Evolutionary conservation across 2,329 filamentous ascomycete genomes (phyloP).

Genomic region (Mollisia scopiformis): DNA sequence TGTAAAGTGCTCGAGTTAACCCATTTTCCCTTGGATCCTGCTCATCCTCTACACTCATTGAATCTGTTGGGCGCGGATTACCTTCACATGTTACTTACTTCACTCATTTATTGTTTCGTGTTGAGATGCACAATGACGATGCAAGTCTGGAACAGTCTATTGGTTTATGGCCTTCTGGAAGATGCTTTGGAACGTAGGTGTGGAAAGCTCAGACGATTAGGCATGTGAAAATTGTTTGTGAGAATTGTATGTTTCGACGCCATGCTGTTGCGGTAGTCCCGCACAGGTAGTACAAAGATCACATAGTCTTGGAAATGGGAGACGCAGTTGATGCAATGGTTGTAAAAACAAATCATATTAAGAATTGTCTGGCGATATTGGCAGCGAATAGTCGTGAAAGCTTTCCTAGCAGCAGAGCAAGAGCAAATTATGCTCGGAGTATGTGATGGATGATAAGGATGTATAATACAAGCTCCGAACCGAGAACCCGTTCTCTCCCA

Average conservation of each 20-base stretch:
- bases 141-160: neutral
- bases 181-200: too few species aligned
- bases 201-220: neutral
- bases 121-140: neutral
- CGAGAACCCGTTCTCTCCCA: neutral
- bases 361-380: neutral
- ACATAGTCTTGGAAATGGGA: too few species aligned
- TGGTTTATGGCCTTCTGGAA: neutral
- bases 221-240: neutral
- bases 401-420: neutral
- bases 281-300: too few species aligned
- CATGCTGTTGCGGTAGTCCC: too few species aligned
- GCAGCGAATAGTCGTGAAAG: neutral
- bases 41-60: too few species aligned
- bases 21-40: too few species aligned
- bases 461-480: conserved; percentile 9
- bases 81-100: neutral
- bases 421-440: neutral
- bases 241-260: neutral
- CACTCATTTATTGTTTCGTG: neutral
- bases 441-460: conserved; percentile 1
- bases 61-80: neutral
- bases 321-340: neutral
- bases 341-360: neutral
- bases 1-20: too few species aligned